phyloP scores from a whole-genome alignment of 257 asterid genomes.

The Capsicum chinense region DNA sequence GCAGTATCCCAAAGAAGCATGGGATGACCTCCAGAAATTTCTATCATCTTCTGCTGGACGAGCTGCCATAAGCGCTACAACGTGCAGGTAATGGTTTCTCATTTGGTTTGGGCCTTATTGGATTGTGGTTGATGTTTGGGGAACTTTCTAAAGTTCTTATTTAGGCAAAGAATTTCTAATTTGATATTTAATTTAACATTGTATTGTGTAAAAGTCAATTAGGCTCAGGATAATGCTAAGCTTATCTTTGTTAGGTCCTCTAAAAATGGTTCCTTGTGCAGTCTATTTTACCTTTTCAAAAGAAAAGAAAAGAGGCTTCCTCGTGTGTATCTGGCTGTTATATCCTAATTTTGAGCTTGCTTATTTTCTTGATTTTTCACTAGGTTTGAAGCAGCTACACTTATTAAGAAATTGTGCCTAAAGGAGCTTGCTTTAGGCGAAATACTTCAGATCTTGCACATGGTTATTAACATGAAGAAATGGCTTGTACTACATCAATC shows the following conservation, averaged over 20 bases:
- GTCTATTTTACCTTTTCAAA: background rate
- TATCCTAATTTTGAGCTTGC: conserved; percentile 19
- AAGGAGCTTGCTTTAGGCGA: conserved; percentile 71
- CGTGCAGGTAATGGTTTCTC: conserved; percentile 64
- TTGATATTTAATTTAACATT: background rate
- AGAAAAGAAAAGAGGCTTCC: background rate
- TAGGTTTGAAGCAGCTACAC: conserved; percentile 93
- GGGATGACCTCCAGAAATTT: conserved; percentile 83
- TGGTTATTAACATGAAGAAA: conserved; percentile 72
- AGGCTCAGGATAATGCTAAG: background rate
- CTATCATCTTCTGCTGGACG: conserved; percentile 77
- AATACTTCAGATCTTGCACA: conserved; percentile 80
- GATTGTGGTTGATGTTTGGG: background rate
- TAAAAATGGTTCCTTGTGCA: background rate
- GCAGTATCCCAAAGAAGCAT: conserved; percentile 55
- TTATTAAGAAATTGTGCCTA: conserved; percentile 73
- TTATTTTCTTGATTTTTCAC: conserved; percentile 30
- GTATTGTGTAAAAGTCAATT: background rate
- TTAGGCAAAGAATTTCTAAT: background rate
- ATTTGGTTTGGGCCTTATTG: background rate
- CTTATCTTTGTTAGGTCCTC: conserved; percentile 9
- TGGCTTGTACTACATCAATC: conserved; percentile 74
- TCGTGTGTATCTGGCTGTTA: conserved; percentile 5
- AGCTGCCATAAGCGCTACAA: conserved; percentile 64
- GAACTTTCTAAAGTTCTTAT: background rate